Conservation (phyloP, 2,329 filamentous ascomycete species). For the Cladosporium velox region DNA sequence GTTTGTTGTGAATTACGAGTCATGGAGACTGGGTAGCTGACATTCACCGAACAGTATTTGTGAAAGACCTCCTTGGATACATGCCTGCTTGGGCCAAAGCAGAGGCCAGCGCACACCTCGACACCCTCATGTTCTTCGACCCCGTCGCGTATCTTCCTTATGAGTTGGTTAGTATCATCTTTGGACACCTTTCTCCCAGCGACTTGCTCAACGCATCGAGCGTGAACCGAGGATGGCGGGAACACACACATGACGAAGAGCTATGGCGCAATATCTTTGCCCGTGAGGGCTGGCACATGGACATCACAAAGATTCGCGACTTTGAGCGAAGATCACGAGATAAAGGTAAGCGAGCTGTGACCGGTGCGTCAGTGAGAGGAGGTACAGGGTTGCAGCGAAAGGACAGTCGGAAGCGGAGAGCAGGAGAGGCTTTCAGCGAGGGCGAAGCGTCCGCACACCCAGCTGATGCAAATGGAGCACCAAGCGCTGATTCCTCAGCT, state of each 20-base stretch:
- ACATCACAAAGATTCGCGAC: conserved; percentile 35
- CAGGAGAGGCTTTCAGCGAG: conserved; percentile 38
- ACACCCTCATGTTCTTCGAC: conserved; percentile 80
- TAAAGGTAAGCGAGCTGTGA: neutral
- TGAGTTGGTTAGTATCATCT: conserved; percentile 87
- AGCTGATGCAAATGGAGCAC: conserved; percentile 20
- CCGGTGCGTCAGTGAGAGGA: conserved; percentile 33
- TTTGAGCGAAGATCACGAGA: conserved; percentile 16
- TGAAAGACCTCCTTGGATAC: conserved; percentile 15
- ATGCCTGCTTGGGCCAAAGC: conserved; percentile 21
- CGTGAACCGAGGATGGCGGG: conserved; percentile 80
- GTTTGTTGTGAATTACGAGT: neutral
- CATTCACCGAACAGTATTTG: conserved; percentile 1
- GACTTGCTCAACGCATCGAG: conserved; percentile 78
- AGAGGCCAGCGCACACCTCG: conserved; percentile 21
- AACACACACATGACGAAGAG: conserved; percentile 76
- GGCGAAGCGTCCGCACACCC: conserved; percentile 26
- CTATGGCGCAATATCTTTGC: conserved; percentile 85
- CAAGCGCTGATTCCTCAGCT: conserved; percentile 17
- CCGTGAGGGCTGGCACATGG: conserved; percentile 73
- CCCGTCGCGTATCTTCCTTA: conserved; percentile 82
- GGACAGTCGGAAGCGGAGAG: conserved; percentile 35
- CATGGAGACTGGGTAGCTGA: neutral
- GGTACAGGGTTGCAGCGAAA: conserved; percentile 25
- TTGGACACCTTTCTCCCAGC: conserved; percentile 79